These are phyloP conservation scores for Elaphomyces granulatus DNA, from an alignment of 495 filamentous ascomycete species.

Conservation along the genomic window DNA sequence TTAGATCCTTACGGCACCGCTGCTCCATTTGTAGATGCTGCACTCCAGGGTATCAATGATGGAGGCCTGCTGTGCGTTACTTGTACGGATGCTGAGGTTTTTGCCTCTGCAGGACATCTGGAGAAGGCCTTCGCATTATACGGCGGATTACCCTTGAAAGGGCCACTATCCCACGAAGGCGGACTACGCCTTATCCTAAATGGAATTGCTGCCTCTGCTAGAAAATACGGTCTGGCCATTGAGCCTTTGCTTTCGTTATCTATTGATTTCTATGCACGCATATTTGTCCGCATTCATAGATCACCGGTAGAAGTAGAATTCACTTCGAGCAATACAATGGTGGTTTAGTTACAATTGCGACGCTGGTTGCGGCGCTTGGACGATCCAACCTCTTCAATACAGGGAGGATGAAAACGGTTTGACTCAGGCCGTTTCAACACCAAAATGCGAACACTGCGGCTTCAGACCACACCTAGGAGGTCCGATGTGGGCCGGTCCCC, in stretches of 20 bases:
- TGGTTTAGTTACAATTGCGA: slow-evolving; percentile 90
- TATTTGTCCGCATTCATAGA: slow-evolving; percentile 72
- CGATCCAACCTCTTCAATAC: slow-evolving; percentile 56
- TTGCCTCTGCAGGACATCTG: slow-evolving; percentile 79
- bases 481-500: slow-evolving; percentile 85
- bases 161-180: slow-evolving; percentile 71
- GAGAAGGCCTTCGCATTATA: slow-evolving; percentile 90
- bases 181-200: slow-evolving; percentile 78
- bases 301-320: slow-evolving; percentile 79
- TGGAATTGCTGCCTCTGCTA: slow-evolving; percentile 59
- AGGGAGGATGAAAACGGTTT: slow-evolving; percentile 47
- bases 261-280: slow-evolving; percentile 87
- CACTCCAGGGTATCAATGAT: slow-evolving; percentile 68
- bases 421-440: slow-evolving; percentile 45
- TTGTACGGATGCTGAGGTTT: slow-evolving; percentile 89
- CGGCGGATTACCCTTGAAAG: slow-evolving; percentile 75
- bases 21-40: slow-evolving; percentile 77
- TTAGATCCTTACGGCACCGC: slow-evolving; percentile 93
- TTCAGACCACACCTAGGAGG: slow-evolving; percentile 75
- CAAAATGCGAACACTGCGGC: slow-evolving; percentile 66
- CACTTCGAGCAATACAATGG: slow-evolving; percentile 75
- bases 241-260: slow-evolving; percentile 86
- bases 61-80: slow-evolving; percentile 89
- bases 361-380: slow-evolving; percentile 75
- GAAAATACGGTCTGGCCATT: slow-evolving; percentile 75